phyloP scores from a whole-genome alignment of 495 filamentous ascomycete species.

The Trichocladium uniseriatum region DNA sequence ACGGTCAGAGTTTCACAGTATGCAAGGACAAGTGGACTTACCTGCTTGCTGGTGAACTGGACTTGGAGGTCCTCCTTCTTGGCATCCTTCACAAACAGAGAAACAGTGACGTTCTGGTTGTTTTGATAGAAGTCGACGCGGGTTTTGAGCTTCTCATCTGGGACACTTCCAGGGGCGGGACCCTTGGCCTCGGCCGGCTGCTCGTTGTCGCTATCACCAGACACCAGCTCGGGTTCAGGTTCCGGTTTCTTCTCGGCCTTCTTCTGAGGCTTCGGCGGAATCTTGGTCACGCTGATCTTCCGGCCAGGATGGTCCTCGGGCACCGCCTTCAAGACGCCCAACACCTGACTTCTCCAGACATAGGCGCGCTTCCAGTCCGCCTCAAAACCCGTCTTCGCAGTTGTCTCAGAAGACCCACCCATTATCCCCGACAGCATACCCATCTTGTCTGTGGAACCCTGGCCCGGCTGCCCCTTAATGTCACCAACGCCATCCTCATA shows the following conservation, averaged over 20 bases:
- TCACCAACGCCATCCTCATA: slow-evolving; percentile 20
- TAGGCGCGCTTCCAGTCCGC: slow-evolving; percentile 31
- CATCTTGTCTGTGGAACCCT: background rate
- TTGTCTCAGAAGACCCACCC: background rate
- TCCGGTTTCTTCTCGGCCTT: slow-evolving; percentile 9
- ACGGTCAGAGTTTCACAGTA: background rate
- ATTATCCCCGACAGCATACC: background rate
- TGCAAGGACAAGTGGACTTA: slow-evolving; percentile 8
- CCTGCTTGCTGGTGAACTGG: slow-evolving; percentile 18
- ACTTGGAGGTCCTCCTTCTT: slow-evolving; percentile 27
- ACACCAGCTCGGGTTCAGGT: slow-evolving; percentile 19
- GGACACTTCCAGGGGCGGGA: slow-evolving; percentile 15
- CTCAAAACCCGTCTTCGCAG: slow-evolving; percentile 19
- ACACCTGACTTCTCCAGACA: slow-evolving; percentile 32
- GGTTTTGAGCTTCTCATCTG: slow-evolving; percentile 26
- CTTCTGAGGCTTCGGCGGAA: slow-evolving; percentile 46
- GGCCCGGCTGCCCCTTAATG: slow-evolving; percentile 23
- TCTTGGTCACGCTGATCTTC: slow-evolving; percentile 50
- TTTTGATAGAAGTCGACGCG: slow-evolving; percentile 34
- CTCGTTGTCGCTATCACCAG: slow-evolving; percentile 26
- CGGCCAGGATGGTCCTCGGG: slow-evolving; percentile 50
- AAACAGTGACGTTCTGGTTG: slow-evolving; percentile 25
- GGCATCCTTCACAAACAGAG: slow-evolving; percentile 33
- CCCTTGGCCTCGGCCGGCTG: slow-evolving; percentile 6
- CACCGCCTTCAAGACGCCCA: slow-evolving; percentile 51